These are phyloP conservation scores for Tulasnella sp. DNA, from an alignment of 768 basidiomycete genomes.

Conservation along the genomic window DNA sequence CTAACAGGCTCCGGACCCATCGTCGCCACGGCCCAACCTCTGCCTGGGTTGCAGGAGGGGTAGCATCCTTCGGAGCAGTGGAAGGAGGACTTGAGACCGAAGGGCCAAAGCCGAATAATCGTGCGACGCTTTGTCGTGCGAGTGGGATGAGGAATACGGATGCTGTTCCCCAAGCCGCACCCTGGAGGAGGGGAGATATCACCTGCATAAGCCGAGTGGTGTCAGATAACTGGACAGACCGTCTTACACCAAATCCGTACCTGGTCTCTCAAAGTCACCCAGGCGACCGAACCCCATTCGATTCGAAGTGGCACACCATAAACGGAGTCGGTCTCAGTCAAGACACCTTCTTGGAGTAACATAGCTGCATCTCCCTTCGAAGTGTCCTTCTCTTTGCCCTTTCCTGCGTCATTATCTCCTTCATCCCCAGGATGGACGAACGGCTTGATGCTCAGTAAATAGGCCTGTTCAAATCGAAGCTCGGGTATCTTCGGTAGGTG, in stretches of 20 bases:
- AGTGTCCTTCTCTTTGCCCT: constrained; percentile 1
- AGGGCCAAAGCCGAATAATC: constrained; percentile 9
- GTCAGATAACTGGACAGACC: background rate
- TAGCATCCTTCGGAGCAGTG: background rate
- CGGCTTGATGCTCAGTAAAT: constrained; percentile 38
- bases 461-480: constrained; percentile 40
- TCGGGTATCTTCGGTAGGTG: constrained; percentile 39
- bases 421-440: constrained; percentile 34
- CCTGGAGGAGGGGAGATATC: constrained; percentile 33
- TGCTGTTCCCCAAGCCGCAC: constrained; percentile 32
- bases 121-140: background rate
- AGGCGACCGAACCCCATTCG: constrained; percentile 38
- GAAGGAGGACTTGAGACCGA: background rate
- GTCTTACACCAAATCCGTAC: constrained; percentile 27
- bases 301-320: constrained; percentile 36
- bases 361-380: background rate
- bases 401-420: constrained; percentile 15
- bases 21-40: constrained; percentile 29
- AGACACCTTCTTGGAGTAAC: constrained; percentile 28
- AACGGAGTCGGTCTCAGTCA: constrained; percentile 19
- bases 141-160: constrained; percentile 26
- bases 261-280: constrained; percentile 39
- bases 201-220: constrained; percentile 1
- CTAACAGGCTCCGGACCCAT: constrained; percentile 21
- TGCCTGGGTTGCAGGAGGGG: background rate